Evolutionary conservation across 768 basidiomycete species (phyloP), one percentile per base, ranked within the genome.

Genomic region (Phylloporus arenicola): DNA sequence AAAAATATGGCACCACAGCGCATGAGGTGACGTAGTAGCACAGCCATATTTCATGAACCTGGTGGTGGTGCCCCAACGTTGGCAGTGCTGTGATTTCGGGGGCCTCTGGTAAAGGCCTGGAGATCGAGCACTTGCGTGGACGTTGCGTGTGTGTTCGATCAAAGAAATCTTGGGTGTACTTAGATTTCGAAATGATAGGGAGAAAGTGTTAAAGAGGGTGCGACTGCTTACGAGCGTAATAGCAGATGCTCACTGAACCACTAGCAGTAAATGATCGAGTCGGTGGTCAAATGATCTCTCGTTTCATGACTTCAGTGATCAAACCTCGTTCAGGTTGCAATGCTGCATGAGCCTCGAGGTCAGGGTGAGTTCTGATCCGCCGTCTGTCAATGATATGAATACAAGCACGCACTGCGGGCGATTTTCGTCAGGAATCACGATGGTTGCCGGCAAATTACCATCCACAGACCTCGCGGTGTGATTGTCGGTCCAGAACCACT

Each of bases 331-430:
- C 40, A 24, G n/a, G 27, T 27, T 30, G 24, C 16, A 31, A 38
- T 31, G 41, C 14, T 41, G 43, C 19, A 20, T 3, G 14, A 34
- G 22, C 62, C 61, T 53, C 45, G 41, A 55, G 59, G 61, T 43
- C 12, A 56, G 24, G 40, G 62, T 24, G 56, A 51, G 59, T 48
- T 40, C 25, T 47, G 48, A 44, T 45, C 52, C 33, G 20, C 13
- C 8, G 38, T 29, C 25, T 20, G 19, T 6, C 49, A 30, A 40
- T 27, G 8, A 13, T 11, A 39, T 39, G 12, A 25, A 35, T 11
- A 31, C 35, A 29, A 30, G 25, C 45, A 52, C 34, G 27, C 40
- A 14, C n/a, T 45, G 13, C 6, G 16, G 16, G 43, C 39, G 24
- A 40, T 47, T 54, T 41, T 43, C 20, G 37, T 40, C n/a, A 14